Percentiles rank a stretch among this genome's conserved stretches.
Conservation (phyloP, 2,329 filamentous ascomycete genomes). For the Alternaria tenuissima region DNA sequence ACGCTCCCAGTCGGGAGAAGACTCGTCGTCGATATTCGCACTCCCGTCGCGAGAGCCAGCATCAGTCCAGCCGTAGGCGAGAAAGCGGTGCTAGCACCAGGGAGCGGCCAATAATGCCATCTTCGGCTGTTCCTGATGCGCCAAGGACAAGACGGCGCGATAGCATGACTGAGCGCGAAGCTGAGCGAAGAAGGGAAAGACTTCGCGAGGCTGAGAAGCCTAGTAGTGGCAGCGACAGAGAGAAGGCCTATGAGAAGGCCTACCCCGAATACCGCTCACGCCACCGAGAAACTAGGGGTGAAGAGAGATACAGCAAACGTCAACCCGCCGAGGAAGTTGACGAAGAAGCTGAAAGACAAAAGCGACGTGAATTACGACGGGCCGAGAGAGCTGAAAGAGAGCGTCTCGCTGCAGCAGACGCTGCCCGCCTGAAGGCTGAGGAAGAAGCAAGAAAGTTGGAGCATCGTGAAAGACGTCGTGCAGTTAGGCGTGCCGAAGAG, state of each 20-base stretch:
- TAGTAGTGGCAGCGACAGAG: constrained; percentile 38
- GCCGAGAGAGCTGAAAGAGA: constrained; percentile 42
- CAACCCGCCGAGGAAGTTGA: constrained; percentile 36
- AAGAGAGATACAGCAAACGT: constrained; percentile 41
- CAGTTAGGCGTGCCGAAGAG: constrained; percentile 34
- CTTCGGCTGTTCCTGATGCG: constrained; percentile 24
- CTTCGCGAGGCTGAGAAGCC: constrained; percentile 31
- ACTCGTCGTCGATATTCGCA: constrained; percentile 42
- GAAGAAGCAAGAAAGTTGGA: constrained; percentile 35
- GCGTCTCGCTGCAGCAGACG: constrained; percentile 36
- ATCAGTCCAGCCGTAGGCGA: constrained; percentile 38
- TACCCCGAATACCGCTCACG: constrained; percentile 40
- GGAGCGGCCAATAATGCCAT: constrained; percentile 34
- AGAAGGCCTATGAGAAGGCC: constrained; percentile 32
- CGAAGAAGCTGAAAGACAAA: constrained; percentile 36
- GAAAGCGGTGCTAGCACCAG: constrained; percentile 43
- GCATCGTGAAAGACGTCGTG: constrained; percentile 41
- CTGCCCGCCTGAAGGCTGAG: constrained; percentile 30
- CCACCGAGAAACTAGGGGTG: constrained; percentile 37
- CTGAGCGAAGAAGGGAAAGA: constrained; percentile 28
- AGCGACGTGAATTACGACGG: constrained; percentile 40
- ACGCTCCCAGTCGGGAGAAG: constrained; percentile 35
- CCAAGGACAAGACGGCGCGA: constrained; percentile 41
- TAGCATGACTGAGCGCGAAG: constrained; percentile 45
- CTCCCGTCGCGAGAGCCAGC: constrained; percentile 36